phyloP scores from a whole-genome alignment of 176 grass and related monocot genomes.

The Oryza glumipatula region DNA sequence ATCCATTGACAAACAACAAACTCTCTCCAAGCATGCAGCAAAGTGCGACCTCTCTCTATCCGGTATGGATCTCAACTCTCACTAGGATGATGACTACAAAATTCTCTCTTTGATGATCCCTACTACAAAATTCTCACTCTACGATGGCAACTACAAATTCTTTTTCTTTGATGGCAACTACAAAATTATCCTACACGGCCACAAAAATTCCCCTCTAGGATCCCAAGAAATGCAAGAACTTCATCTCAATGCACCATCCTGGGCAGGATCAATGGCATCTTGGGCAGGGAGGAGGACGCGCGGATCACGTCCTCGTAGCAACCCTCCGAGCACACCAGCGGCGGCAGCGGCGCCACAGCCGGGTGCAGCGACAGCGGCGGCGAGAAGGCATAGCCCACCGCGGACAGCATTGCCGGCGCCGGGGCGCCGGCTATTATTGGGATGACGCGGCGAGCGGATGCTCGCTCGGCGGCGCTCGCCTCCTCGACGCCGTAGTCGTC shows the following conservation, averaged over 20 bases:
- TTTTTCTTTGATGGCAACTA: background rate
- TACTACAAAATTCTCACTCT: background rate
- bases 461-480: background rate
- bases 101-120: background rate
- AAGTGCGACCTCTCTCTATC: background rate
- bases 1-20: background rate
- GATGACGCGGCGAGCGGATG: background rate
- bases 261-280: conserved; percentile 7
- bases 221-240: background rate
- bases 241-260: conserved; percentile 43
- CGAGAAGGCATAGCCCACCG: background rate
- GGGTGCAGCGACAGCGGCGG: background rate
- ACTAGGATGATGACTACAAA: background rate
- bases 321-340: background rate
- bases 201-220: background rate
- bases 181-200: background rate
- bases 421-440: background rate
- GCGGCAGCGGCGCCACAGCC: background rate
- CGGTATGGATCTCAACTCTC: background rate
- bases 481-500: background rate
- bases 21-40: background rate
- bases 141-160: background rate
- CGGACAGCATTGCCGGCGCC: background rate
- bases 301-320: conserved; percentile 40
- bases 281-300: background rate